A percentile compares a stretch with the other conserved stretches of the same genome.
Conservation (phyloP, 768 basidiomycete species). For the Coprinopsis cinerea region DNA sequence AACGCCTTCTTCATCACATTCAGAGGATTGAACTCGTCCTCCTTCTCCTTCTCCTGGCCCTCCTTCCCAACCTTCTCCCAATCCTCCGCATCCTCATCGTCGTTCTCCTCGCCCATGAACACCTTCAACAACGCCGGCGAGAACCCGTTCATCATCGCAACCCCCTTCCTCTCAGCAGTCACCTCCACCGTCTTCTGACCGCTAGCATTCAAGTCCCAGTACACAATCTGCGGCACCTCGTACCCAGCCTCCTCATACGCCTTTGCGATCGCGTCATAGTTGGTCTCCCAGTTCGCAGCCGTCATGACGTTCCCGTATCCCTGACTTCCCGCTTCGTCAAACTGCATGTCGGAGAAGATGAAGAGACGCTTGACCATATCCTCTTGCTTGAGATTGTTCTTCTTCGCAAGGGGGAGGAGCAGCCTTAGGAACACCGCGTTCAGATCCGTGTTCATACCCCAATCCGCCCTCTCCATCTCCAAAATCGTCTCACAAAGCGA, state of each 20-base stretch:
- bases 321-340: constrained; percentile 33
- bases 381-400: constrained; percentile 51
- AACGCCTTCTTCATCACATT: constrained; percentile 44
- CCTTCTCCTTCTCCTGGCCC: constrained; percentile 18
- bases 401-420: constrained; percentile 54
- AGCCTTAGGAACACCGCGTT: constrained; percentile 56
- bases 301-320: not conserved
- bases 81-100: constrained; percentile 23
- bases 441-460: constrained; percentile 60
- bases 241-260: constrained; percentile 60
- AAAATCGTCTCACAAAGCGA: constrained; percentile 32
- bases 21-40: constrained; percentile 31
- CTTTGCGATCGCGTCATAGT: constrained; percentile 48
- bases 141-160: constrained; percentile 66
- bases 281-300: constrained; percentile 48
- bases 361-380: constrained; percentile 76
- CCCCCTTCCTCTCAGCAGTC: constrained; percentile 47
- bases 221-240: constrained; percentile 67
- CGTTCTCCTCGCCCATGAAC: constrained; percentile 53
- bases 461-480: constrained; percentile 29
- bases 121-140: constrained; percentile 65
- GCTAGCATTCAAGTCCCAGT: constrained; percentile 49
- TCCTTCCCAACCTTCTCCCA: constrained; percentile 33
- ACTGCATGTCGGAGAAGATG: constrained; percentile 79
- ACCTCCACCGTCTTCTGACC: constrained; percentile 42